Evolutionary conservation across 106 monocot genomes (phyloP).

Genomic region (Platanthera guangdongensis): DNA sequence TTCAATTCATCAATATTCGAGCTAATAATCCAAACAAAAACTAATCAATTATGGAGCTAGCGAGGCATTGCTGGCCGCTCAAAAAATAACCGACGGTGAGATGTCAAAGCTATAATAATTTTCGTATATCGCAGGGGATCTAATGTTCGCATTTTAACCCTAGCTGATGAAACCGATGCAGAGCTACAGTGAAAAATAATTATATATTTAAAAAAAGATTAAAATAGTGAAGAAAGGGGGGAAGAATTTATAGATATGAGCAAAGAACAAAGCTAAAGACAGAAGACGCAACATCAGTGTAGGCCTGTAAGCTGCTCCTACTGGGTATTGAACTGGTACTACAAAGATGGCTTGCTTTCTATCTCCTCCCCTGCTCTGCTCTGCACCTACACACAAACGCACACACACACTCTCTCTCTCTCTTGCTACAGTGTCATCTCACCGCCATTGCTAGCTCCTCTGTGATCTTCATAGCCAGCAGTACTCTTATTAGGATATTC

Average conservation of each 20-base stretch:
- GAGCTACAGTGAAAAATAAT: not conserved
- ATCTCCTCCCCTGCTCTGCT: constrained; percentile 11
- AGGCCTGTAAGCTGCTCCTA: not conserved
- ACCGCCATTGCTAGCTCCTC: constrained; percentile 1
- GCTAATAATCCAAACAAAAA: too few species aligned
- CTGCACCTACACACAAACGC: too few species aligned
- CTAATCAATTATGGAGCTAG: too few species aligned
- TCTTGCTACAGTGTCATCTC: not conserved
- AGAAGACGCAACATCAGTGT: constrained; percentile 19
- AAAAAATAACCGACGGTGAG: too few species aligned
- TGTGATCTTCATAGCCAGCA: not conserved
- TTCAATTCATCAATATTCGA: too few species aligned
- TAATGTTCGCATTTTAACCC: not conserved
- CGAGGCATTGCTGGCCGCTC: too few species aligned
- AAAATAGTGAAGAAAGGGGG: not conserved
- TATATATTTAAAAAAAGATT: not conserved
- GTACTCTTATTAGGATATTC: too few species aligned
- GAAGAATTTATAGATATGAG: constrained; percentile 23
- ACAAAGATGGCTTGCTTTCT: not conserved
- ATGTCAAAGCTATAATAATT: too few species aligned
- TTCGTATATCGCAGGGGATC: too few species aligned
- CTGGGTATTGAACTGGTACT: constrained; percentile 11
- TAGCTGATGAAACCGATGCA: constrained; percentile 5
- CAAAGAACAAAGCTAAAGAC: constrained; percentile 29
- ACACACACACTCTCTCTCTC: not conserved